phyloP scores from a whole-genome alignment of 441 rosid genomes.

The Gossypium schwendimanii region DNA sequence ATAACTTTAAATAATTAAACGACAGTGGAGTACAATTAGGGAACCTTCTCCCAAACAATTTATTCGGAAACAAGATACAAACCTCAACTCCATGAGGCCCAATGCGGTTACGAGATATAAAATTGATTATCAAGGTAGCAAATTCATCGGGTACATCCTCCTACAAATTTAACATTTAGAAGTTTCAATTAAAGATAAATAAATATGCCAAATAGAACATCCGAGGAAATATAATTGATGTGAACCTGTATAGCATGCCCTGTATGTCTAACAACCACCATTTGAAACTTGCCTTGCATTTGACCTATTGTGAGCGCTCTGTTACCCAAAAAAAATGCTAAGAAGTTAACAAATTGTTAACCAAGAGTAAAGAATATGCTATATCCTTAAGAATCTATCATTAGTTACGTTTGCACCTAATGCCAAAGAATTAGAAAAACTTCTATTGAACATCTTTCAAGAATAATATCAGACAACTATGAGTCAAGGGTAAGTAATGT shows the following conservation, averaged over 20 bases:
- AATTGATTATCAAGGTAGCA: conserved; percentile 52
- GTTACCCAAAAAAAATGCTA: conserved; percentile 16
- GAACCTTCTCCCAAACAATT: not conserved
- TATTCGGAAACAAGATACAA: conserved; percentile 11
- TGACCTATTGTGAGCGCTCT: conserved; percentile 92
- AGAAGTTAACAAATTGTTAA: conserved; percentile 2
- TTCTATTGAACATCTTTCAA: not conserved
- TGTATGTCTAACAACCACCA: conserved; percentile 89
- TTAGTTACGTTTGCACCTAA: not conserved
- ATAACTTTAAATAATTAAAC: not conserved
- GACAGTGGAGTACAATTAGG: not conserved
- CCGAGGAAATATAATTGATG: not conserved
- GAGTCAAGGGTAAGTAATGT: not conserved
- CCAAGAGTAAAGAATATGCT: not conserved
- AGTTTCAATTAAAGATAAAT: not conserved
- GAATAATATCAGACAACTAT: not conserved
- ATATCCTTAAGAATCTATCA: not conserved
- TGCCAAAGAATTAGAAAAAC: not conserved
- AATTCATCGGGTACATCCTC: conserved; percentile 94
- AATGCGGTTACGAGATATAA: conserved; percentile 71
- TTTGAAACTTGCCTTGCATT: conserved; percentile 99
- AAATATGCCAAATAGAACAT: not conserved
- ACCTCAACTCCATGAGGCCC: conserved; percentile 89
- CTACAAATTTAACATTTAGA: conserved; percentile 29
- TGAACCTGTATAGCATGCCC: conserved; percentile 96